A percentile compares a stretch with the other conserved stretches of the same genome.
These are phyloP conservation scores for Glaciozyma martinii DNA, from an alignment of 768 basidiomycete species.

Conservation along the genomic window DNA sequence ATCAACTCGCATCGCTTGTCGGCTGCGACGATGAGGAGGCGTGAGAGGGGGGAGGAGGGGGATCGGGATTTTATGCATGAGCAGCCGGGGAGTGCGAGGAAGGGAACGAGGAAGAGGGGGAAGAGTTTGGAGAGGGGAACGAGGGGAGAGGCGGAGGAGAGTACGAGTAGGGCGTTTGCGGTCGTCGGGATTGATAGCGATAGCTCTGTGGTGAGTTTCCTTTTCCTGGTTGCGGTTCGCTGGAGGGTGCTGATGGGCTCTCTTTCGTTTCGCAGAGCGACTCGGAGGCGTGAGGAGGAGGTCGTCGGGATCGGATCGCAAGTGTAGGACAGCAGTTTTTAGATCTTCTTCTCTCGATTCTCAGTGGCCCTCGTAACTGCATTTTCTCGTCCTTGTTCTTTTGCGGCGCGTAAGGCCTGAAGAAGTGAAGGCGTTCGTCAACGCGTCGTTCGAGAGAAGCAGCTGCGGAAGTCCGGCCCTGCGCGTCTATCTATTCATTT, in stretches of 20 bases:
- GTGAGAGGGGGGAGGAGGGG: constrained; percentile 7
- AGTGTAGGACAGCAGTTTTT: too few species aligned
- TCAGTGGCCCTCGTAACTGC: too few species aligned
- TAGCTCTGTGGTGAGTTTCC: constrained; percentile 10
- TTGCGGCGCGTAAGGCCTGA: too few species aligned
- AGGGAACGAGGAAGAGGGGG: neutral
- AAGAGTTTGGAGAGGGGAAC: neutral
- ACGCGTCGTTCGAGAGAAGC: too few species aligned
- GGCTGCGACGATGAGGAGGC: neutral
- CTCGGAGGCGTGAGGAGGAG: neutral
- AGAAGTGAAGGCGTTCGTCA: too few species aligned
- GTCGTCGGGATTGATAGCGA: constrained; percentile 21
- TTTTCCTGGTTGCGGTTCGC: neutral
- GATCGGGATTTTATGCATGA: constrained; percentile 1
- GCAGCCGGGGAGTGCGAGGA: neutral
- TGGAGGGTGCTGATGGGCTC: neutral
- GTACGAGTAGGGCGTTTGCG: constrained; percentile 11
- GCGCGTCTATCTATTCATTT: too few species aligned
- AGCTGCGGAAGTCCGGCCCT: too few species aligned
- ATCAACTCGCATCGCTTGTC: constrained; percentile 1
- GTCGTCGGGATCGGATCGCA: too few species aligned
- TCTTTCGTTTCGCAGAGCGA: neutral
- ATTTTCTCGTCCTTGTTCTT: too few species aligned
- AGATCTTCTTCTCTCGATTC: too few species aligned
- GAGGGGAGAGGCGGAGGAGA: neutral